phyloP scores from a whole-genome alignment of 768 basidiomycete species.

The Podaxis rugospora region DNA sequence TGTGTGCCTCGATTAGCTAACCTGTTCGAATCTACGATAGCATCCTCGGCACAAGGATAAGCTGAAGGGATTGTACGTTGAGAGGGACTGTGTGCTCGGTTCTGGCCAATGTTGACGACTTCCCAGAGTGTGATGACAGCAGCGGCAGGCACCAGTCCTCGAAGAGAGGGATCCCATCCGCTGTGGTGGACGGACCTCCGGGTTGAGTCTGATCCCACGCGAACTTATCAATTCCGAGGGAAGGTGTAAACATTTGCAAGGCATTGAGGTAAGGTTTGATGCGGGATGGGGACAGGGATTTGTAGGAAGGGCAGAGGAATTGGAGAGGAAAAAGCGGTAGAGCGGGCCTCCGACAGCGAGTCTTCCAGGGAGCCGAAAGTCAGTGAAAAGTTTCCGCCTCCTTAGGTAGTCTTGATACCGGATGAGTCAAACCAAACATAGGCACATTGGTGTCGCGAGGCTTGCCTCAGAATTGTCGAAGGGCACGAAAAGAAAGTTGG shows the following conservation, averaged over 20 bases:
- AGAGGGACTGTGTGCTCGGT: slow-evolving; percentile 35
- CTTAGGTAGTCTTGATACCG: neutral
- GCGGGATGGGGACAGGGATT: neutral
- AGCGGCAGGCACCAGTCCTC: slow-evolving; percentile 39
- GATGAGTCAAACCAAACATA: neutral
- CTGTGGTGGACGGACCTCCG: neutral
- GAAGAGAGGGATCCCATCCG: slow-evolving; percentile 38
- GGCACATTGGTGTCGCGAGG: neutral
- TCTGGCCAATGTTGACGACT: slow-evolving; percentile 33
- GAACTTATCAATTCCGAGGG: neutral
- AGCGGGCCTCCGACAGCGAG: neutral
- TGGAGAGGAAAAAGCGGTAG: neutral
- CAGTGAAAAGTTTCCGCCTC: neutral
- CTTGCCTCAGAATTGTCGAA: neutral
- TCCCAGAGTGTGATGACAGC: slow-evolving; percentile 36
- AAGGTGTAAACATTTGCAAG: neutral
- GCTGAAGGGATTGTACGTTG: slow-evolving; percentile 14
- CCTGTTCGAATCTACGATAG: slow-evolving; percentile 50
- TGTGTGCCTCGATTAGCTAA: slow-evolving; percentile 63
- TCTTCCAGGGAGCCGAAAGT: neutral
- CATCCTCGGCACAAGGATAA: slow-evolving; percentile 53
- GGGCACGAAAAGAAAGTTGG: neutral
- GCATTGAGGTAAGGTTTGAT: neutral
- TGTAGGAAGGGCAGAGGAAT: neutral
- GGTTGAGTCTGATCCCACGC: neutral